Evolutionary conservation across 1,284 basidiomycete species (phyloP).

Genomic region (Cutaneotrichosporon cavernicola): DNA sequence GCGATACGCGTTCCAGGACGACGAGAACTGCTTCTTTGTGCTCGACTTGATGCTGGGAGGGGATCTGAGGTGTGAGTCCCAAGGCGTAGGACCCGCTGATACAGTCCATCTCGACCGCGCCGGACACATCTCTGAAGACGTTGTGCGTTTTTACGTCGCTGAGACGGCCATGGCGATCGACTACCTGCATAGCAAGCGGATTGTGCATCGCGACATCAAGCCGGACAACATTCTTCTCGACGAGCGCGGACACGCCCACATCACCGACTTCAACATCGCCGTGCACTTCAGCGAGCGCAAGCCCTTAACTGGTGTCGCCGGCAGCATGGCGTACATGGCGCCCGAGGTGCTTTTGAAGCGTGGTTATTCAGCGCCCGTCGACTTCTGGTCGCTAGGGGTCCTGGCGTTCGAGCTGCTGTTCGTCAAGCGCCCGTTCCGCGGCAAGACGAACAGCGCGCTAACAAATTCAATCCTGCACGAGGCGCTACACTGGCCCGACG

Average conservation of each 20-base stretch:
- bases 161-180: constrained; percentile 81
- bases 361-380: constrained; percentile 80
- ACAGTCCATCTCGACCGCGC: constrained; percentile 84
- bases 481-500: constrained; percentile 51
- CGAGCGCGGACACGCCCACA: constrained; percentile 85
- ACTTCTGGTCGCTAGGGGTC: constrained; percentile 96
- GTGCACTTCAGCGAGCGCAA: constrained; percentile 85
- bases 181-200: constrained; percentile 86
- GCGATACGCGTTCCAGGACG: constrained; percentile 96
- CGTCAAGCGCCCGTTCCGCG: constrained; percentile 85
- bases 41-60: constrained; percentile 95
- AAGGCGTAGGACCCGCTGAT: constrained; percentile 11
- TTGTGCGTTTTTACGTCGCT: constrained; percentile 84
- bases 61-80: constrained; percentile 77
- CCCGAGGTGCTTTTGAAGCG: constrained; percentile 76
- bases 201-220: constrained; percentile 93
- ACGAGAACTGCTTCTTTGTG: constrained; percentile 97
- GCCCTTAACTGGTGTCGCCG: constrained; percentile 85
- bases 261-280: constrained; percentile 98
- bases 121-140: constrained; percentile 71
- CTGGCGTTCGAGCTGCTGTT: constrained; percentile 89
- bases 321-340: constrained; percentile 99
- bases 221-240: constrained; percentile 96
- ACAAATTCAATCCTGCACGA: constrained; percentile 77
- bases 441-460: constrained; percentile 83